phyloP scores from a whole-genome alignment of 75 land plant genomes.

The Pinus albicaulis region DNA sequence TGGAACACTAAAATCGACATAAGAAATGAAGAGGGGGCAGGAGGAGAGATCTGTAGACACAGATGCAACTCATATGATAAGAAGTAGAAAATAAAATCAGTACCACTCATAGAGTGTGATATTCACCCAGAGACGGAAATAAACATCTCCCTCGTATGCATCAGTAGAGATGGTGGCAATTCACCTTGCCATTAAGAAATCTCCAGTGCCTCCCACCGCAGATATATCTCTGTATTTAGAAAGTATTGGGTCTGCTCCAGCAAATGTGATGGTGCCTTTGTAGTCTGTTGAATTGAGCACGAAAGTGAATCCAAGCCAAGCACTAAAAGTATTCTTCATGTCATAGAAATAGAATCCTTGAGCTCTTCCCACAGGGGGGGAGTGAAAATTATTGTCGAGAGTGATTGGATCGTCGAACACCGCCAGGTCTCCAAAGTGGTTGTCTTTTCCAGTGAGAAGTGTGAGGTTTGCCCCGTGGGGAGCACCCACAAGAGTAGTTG shows the following conservation, averaged over 20 bases:
- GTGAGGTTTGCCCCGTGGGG: slow-evolving; percentile 35
- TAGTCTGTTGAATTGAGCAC: slow-evolving; percentile 42
- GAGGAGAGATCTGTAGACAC: too few relatives aligned
- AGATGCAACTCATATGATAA: too few relatives aligned
- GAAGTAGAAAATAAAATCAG: neutral
- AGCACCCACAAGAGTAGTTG: slow-evolving; percentile 39
- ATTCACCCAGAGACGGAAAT: slow-evolving; percentile 41
- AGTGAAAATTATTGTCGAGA: slow-evolving; percentile 36
- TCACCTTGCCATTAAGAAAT: slow-evolving; percentile 51
- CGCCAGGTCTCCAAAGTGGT: slow-evolving; percentile 46
- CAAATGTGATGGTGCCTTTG: slow-evolving; percentile 42
- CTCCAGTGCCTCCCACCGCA: slow-evolving; percentile 62
- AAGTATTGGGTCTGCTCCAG: slow-evolving; percentile 46
- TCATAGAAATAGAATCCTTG: slow-evolving; percentile 53
- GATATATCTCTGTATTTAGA: slow-evolving; percentile 46
- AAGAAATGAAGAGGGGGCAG: too few relatives aligned
- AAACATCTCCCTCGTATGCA: slow-evolving; percentile 42
- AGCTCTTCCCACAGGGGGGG: slow-evolving; percentile 48
- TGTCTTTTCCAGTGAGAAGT: slow-evolving; percentile 12
- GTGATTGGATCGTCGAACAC: slow-evolving; percentile 67
- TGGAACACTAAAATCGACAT: too few relatives aligned
- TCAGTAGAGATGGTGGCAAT: slow-evolving; percentile 51
- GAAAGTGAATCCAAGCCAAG: slow-evolving; percentile 52
- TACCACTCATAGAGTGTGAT: slow-evolving; percentile 9
- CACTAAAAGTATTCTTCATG: slow-evolving; percentile 30